phyloP scores from a whole-genome alignment of 2,329 filamentous ascomycete species.

The Paecilomyces variotii region DNA sequence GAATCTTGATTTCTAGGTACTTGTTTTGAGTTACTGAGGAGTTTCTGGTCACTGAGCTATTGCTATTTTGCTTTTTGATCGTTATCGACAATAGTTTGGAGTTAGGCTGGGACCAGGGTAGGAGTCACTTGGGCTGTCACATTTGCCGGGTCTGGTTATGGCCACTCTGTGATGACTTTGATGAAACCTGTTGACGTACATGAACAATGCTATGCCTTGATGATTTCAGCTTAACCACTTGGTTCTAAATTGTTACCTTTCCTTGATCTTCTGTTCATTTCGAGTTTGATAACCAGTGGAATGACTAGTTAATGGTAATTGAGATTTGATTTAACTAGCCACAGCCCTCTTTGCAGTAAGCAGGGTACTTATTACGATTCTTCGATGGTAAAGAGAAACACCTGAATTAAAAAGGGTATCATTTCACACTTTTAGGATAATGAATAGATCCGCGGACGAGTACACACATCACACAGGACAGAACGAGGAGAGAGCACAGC shows the following conservation, averaged over 20 bases:
- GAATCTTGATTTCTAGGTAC: not conserved
- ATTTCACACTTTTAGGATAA: conserved; percentile 7
- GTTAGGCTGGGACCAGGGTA: conserved; percentile 6
- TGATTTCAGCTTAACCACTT: conserved; percentile 18
- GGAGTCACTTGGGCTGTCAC: conserved; percentile 17
- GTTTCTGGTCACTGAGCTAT: not conserved
- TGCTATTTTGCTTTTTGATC: not conserved
- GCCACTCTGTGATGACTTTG: conserved; percentile 27
- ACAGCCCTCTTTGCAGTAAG: no score
- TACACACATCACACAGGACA: not conserved
- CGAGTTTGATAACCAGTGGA: not conserved
- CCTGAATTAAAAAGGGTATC: conserved; percentile 12
- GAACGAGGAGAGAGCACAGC: not conserved
- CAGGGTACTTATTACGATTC: no score
- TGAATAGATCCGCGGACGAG: not conserved
- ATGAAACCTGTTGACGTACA: conserved; percentile 32
- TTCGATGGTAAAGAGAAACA: no score
- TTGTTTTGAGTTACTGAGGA: not conserved
- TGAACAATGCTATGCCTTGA: conserved; percentile 28
- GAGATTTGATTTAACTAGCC: not conserved
- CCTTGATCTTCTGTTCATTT: not conserved
- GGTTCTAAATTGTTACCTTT: conserved; percentile 6
- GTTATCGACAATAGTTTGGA: not conserved
- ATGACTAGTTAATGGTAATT: not conserved
- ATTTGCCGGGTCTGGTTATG: conserved; percentile 19